Percentiles rank a stretch among this genome's conserved stretches.
Conservation (phyloP, 2,329 filamentous ascomycete species). For the Fusarium veterinarium region DNA sequence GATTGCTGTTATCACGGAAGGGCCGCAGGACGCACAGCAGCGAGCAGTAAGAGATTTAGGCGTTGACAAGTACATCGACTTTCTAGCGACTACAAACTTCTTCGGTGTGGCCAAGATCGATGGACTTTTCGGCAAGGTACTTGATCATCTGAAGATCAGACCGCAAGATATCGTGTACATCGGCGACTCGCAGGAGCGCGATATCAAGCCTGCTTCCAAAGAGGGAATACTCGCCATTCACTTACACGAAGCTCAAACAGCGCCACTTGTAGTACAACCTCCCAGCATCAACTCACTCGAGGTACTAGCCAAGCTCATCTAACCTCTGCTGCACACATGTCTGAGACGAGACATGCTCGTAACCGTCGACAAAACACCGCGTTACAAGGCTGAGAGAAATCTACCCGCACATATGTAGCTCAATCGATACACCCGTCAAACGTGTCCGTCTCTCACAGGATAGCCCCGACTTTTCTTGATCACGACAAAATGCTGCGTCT, state of each 20-base stretch:
- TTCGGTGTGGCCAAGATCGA: slow-evolving; percentile 46
- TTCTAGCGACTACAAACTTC: slow-evolving; percentile 48
- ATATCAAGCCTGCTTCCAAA: slow-evolving; percentile 44
- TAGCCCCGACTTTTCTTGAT: neutral
- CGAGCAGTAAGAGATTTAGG: slow-evolving; percentile 50
- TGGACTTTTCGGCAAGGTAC: slow-evolving; percentile 44
- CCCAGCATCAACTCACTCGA: slow-evolving; percentile 29
- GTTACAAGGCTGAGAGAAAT: slow-evolving; percentile 13
- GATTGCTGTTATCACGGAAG: slow-evolving; percentile 59
- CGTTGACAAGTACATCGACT: slow-evolving; percentile 43
- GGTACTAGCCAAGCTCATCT: slow-evolving; percentile 13
- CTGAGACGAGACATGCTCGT: slow-evolving; percentile 5
- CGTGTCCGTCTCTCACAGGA: slow-evolving; percentile 28
- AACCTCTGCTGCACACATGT: neutral
- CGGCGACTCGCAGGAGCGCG: slow-evolving; percentile 47
- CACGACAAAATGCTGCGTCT: slow-evolving; percentile 1
- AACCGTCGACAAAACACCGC: neutral
- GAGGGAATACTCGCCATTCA: slow-evolving; percentile 47
- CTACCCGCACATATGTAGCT: neutral
- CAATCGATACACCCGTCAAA: slow-evolving; percentile 26
- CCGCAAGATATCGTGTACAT: slow-evolving; percentile 45
- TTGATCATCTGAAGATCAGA: slow-evolving; percentile 42
- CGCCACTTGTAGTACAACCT: slow-evolving; percentile 8
- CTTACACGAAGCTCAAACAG: slow-evolving; percentile 27
- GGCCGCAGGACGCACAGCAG: slow-evolving; percentile 59